These are phyloP conservation scores for Aspergillus pseudoterreus DNA, from an alignment of 2,329 filamentous ascomycete genomes.

Conservation along the genomic window DNA sequence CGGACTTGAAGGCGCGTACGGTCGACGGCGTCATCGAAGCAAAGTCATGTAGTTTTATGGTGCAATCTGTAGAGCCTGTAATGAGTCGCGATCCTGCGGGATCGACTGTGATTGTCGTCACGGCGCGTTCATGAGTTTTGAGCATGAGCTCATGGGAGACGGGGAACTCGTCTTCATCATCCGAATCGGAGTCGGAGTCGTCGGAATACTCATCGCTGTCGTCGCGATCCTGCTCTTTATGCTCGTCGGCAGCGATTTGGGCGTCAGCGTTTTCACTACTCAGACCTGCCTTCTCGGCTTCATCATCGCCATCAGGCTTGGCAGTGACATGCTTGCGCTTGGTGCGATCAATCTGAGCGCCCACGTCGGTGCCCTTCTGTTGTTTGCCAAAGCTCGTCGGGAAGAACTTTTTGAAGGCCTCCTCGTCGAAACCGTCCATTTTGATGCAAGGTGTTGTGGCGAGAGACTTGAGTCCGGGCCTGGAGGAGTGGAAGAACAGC, in stretches of 20 bases:
- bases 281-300: conserved; percentile 19
- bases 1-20: conserved; percentile 84
- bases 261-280: conserved; percentile 20
- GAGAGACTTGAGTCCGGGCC: not conserved
- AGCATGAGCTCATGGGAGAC: conserved; percentile 89
- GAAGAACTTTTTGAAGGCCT: conserved; percentile 57
- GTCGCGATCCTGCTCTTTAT: conserved; percentile 41
- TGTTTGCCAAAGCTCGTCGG: conserved; percentile 84
- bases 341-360: conserved; percentile 75
- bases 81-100: conserved; percentile 78
- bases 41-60: conserved; percentile 90
- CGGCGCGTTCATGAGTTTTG: conserved; percentile 84
- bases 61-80: conserved; percentile 88
- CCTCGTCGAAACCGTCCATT: conserved; percentile 46
- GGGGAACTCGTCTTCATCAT: conserved; percentile 78
- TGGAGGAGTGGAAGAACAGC: not conserved
- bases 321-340: conserved; percentile 55
- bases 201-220: conserved; percentile 61
- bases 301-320: conserved; percentile 23
- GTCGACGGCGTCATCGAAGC: conserved; percentile 93
- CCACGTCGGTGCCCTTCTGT: conserved; percentile 67
- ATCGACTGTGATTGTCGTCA: conserved; percentile 82
- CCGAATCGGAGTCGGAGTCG: conserved; percentile 55
- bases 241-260: conserved; percentile 14
- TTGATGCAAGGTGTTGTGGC: conserved; percentile 6